Evolutionary conservation across 495 filamentous ascomycete genomes (phyloP).

Genomic region (Rhizodiscina lignyota): DNA sequence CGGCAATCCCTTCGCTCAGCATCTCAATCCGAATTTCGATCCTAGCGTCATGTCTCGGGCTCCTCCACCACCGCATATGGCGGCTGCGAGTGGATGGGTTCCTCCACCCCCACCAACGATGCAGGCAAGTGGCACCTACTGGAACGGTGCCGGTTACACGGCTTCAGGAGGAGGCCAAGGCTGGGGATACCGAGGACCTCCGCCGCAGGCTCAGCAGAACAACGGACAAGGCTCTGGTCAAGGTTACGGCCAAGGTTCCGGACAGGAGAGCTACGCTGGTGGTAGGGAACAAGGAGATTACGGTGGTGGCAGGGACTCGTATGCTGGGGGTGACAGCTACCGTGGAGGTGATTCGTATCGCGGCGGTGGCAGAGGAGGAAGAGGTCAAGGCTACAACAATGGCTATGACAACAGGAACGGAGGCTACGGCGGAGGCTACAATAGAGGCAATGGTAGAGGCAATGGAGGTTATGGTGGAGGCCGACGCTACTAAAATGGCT

Average conservation of each 20-base stretch:
- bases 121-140: too few species aligned
- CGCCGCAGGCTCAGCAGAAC: too few species aligned
- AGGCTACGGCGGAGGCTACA: neutral
- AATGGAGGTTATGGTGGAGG: neutral
- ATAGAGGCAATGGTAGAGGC: neutral
- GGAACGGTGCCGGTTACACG: too few species aligned
- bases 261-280: too few species aligned
- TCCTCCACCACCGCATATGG: neutral
- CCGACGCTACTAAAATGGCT: too few species aligned
- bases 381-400: slow-evolving; percentile 1
- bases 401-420: slow-evolving; percentile 1
- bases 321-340: neutral
- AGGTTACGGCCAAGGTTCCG: neutral
- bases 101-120: neutral
- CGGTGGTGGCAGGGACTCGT: slow-evolving; percentile 1
- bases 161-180: too few species aligned
- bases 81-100: neutral
- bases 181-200: too few species aligned
- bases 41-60: too few species aligned
- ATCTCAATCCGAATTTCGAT: neutral
- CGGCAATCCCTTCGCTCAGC: slow-evolving; percentile 1
- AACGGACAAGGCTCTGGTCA: too few species aligned
- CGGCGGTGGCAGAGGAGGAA: neutral
- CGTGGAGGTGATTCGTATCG: slow-evolving; percentile 5
- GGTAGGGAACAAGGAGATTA: neutral